These are phyloP conservation scores for Paramecium biaurelia DNA, from an alignment of 73 alveolate species.

Conservation along the genomic window DNA sequence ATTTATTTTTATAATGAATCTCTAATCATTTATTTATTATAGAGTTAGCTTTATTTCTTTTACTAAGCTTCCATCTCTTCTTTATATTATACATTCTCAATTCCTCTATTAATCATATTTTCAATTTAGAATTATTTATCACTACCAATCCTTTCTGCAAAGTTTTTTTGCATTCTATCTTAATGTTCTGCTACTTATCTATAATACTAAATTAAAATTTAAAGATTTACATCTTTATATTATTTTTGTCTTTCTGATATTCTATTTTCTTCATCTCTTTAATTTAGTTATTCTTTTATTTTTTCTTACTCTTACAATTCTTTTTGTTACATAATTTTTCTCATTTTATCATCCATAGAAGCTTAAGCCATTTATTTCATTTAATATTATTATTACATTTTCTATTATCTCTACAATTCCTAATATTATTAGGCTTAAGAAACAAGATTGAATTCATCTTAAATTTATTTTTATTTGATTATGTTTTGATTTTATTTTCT, in stretches of 20 bases:
- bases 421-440: constrained; percentile 12
- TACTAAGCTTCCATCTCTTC: neutral
- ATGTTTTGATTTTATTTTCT: neutral
- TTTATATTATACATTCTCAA: neutral
- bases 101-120: neutral
- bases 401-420: constrained; percentile 5
- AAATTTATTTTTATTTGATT: constrained; percentile 10
- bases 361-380: constrained; percentile 17
- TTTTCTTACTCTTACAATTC: constrained; percentile 5
- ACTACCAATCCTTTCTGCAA: neutral
- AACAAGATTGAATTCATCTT: constrained; percentile 8
- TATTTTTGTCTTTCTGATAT: neutral
- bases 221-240: neutral
- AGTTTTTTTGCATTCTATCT: neutral
- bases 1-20: neutral
- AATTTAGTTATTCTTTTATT: neutral
- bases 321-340: neutral
- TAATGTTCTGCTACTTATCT: neutral
- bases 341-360: constrained; percentile 13
- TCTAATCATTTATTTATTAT: constrained; percentile 21
- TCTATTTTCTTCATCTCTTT: constrained; percentile 28
- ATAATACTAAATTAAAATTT: constrained; percentile 9
- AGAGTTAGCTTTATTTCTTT: neutral
- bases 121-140: neutral
- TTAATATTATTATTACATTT: neutral